phyloP scores from a whole-genome alignment of 495 filamentous ascomycete genomes.

The Aspergillus biplanus region DNA sequence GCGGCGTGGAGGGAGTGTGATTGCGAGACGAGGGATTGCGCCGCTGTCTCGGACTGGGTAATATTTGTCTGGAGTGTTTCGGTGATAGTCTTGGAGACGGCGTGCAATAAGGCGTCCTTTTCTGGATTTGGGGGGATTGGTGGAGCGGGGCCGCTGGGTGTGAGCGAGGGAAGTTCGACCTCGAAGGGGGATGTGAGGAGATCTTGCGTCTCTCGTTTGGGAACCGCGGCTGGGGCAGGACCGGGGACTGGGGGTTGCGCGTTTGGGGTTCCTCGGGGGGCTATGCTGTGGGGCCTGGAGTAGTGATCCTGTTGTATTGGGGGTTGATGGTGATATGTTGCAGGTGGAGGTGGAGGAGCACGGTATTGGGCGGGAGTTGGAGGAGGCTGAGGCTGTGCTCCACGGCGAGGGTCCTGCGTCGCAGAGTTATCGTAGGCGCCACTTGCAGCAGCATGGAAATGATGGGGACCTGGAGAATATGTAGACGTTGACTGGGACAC shows the following conservation, averaged over 20 bases:
- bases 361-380: conserved; percentile 26
- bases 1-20: conserved; percentile 73
- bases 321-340: conserved; percentile 22
- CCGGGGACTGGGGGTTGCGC: conserved; percentile 21
- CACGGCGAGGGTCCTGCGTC: conserved; percentile 13
- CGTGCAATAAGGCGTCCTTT: conserved; percentile 84
- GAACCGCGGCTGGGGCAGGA: conserved; percentile 34
- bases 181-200: conserved; percentile 73
- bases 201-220: conserved; percentile 61
- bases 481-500: conserved; percentile 23
- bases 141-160: conserved; percentile 65
- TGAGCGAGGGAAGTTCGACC: conserved; percentile 61
- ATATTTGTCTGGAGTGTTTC: conserved; percentile 66
- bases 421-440: conserved; percentile 15
- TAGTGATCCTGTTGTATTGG: conserved; percentile 18
- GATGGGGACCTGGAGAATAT: conserved; percentile 19
- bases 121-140: conserved; percentile 96
- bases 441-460: conserved; percentile 23
- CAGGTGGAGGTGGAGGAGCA: conserved; percentile 13
- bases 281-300: background rate
- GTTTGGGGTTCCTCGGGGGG: conserved; percentile 8
- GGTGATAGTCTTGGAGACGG: conserved; percentile 70
- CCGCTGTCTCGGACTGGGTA: conserved; percentile 67
- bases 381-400: conserved; percentile 28
- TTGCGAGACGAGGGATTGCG: conserved; percentile 77